Base-by-base conservation (phyloP, 2,329 filamentous ascomycete genomes). In the Exophiala oligosperma region DNA sequence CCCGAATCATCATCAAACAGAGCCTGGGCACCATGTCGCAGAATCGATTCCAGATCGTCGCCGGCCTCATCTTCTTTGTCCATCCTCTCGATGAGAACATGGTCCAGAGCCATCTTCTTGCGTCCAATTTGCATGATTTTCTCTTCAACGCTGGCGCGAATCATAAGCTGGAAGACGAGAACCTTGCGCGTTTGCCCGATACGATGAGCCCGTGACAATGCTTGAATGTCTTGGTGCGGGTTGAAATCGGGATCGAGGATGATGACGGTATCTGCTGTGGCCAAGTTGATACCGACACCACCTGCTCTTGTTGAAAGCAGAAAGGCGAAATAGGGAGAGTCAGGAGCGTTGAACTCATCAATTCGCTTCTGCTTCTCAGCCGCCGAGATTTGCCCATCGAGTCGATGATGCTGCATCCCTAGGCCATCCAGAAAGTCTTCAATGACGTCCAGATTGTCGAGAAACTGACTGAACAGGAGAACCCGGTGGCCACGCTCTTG, bases 231-330 rank as follows among this genome's bases (percentile, higher is more conserved):
- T 73, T 99, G 94, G 70, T 99, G 94, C 0, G 94, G 94, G 62
- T 99, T 99, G 79, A 96, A 97, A 70, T 99, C 94, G 0, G 91
- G 91, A 67, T 99, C 92, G 65, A 97, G 85, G 64, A 99, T 97
- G 64, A 99, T 97, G 61, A 99, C 95, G 0, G 94, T 99, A 70
- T 99, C 94, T 2, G 94, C 94, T 6, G 92, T 96, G 0, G 94
- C 94, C 55, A 99, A 81, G 70, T 99, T 99, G 78, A 99, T 99
- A 14, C 94, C 95, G 0, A 99, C 93, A 68, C 95, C 94, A 54
- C 94, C 94, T 17, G 95, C 92, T 63, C 94, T 87, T 2, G 95
- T 99, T 0, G 93, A 97, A 0, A 99, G 81, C 17, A 99, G 76
- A 74, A 99, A 97, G 0, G 89, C 92, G 71, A 97, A 99, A 0